Conservation (phyloP, 352 stramenopile genomes). For the Plasmopara halstedii region DNA sequence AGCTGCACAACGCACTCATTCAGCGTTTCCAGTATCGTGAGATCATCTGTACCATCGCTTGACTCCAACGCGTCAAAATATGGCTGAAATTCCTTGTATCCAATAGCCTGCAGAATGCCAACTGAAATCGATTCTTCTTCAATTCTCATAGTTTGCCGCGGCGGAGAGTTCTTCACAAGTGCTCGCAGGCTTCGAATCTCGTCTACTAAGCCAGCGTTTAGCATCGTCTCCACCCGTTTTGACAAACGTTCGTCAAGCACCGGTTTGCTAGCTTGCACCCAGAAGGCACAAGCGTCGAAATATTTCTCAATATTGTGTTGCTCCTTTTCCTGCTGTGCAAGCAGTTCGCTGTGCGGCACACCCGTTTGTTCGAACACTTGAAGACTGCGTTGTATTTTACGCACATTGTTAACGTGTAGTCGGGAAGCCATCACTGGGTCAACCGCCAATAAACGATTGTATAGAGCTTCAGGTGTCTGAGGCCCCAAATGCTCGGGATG, state of each 20-base stretch:
- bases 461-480: constrained; percentile 50
- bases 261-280: constrained; percentile 68
- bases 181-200: constrained; percentile 59
- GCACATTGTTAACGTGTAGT: constrained; percentile 82
- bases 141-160: constrained; percentile 13
- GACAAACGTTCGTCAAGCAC: constrained; percentile 57
- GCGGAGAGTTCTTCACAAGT: constrained; percentile 41
- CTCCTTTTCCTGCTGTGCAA: constrained; percentile 46
- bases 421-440: constrained; percentile 78
- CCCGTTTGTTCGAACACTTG: constrained; percentile 82
- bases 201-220: constrained; percentile 63
- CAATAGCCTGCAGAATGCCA: constrained; percentile 84
- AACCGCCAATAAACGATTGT: constrained; percentile 47
- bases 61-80: constrained; percentile 65
- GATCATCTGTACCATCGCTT: constrained; percentile 11
- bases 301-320: constrained; percentile 42
- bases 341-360: constrained; percentile 58
- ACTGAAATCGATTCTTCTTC: constrained; percentile 39
- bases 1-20: constrained; percentile 65
- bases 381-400: constrained; percentile 80
- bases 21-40: constrained; percentile 31
- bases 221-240: constrained; percentile 74
- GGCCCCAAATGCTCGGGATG: constrained; percentile 10
- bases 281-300: constrained; percentile 80
- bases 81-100: constrained; percentile 87